Base-by-base conservation (phyloP, 345 rosid species). In the Populus ilicifolia region DNA sequence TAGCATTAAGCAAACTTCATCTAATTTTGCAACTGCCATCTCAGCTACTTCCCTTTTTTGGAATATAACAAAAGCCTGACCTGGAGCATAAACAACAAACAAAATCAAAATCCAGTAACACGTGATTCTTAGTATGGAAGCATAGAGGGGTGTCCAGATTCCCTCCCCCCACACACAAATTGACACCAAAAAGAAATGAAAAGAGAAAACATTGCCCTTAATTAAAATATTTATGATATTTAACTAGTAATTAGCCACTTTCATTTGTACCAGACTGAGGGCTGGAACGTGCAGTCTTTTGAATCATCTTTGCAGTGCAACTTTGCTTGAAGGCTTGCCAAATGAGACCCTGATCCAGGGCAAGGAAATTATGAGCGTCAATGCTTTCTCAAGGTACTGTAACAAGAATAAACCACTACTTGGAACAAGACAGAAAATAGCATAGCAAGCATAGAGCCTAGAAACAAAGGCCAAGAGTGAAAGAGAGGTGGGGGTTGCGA, bases 11-110 rank as follows among this genome's bases (percentile, higher is more conserved):
- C 97, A 96, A 70, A 85, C 86, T 66, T 87, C 79, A 21, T 87
- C 82, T 79, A 94, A 82, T 81, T 86, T 85, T 48, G 18, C n/a
- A 69, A 90, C 67, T 38, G 81, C 89, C 69, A 33, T 84, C 86
- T 85, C 84, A 52, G 99, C 92, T 14, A 80, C 87, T 80, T 90
- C 91, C 87, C 77, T 90, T 56, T 88, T 84, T 77, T 82, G 87
- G 71, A 96, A 90, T 82, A 91, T 87, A 75, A 85, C 89, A 81
- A 89, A 83, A 75, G 97, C 98, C 85, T 86, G 88, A 81, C 97
- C 99, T 96, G 63, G 73, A 78, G 69, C 67, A 82, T 54, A 72
- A 80, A 71, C 75, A 67, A 63, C 63, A 41, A 25, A 59, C 64
- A 39, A 41, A 65, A 25, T 69, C 77, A 70, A 36, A 70, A 66